These are phyloP conservation scores for Yarrowia yakushimensis DNA, from an alignment of 805 yeast genomes.

Conservation along the genomic window DNA sequence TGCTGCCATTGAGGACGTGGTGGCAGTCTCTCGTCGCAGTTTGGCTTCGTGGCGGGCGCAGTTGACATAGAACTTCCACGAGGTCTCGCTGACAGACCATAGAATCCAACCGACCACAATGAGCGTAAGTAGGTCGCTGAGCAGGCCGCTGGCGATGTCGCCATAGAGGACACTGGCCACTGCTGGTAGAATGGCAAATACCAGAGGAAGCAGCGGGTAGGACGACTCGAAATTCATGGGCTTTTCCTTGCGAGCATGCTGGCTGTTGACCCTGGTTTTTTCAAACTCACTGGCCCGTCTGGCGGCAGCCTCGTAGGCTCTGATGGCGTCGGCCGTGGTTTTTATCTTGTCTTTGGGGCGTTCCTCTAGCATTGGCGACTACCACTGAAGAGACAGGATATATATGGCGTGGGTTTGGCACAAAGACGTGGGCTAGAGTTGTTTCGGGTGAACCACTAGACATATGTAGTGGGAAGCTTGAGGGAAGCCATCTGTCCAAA, in stretches of 20 bases:
- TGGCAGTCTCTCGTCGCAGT: not conserved
- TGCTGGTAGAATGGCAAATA: conserved; percentile 32
- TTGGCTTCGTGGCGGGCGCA: conserved; percentile 11
- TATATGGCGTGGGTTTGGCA: conserved; percentile 19
- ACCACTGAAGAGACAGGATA: conserved; percentile 3
- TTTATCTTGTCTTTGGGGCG: conserved; percentile 17
- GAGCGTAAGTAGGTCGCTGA: conserved; percentile 30
- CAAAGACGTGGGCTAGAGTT: conserved; percentile 16
- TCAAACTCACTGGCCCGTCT: conserved; percentile 18
- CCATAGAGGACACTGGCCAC: conserved; percentile 27
- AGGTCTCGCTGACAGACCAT: conserved; percentile 30
- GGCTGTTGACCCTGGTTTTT: conserved; percentile 4
- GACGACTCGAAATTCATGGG: conserved; percentile 13
- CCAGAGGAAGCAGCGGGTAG: conserved; percentile 23
- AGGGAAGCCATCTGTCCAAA: not conserved
- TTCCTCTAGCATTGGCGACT: conserved; percentile 14
- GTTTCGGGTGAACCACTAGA: conserved; percentile 20
- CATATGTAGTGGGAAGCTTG: conserved; percentile 20
- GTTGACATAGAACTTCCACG: conserved; percentile 31
- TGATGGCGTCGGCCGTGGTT: conserved; percentile 15
- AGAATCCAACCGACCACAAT: conserved; percentile 31
- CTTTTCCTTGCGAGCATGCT: conserved; percentile 1
- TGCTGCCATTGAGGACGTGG: not conserved
- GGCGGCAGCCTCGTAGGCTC: conserved; percentile 23
- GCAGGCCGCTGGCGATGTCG: conserved; percentile 29